These are phyloP conservation scores for Phalaenopsis equestris DNA, from an alignment of 106 monocot species.

Conservation along the genomic window DNA sequence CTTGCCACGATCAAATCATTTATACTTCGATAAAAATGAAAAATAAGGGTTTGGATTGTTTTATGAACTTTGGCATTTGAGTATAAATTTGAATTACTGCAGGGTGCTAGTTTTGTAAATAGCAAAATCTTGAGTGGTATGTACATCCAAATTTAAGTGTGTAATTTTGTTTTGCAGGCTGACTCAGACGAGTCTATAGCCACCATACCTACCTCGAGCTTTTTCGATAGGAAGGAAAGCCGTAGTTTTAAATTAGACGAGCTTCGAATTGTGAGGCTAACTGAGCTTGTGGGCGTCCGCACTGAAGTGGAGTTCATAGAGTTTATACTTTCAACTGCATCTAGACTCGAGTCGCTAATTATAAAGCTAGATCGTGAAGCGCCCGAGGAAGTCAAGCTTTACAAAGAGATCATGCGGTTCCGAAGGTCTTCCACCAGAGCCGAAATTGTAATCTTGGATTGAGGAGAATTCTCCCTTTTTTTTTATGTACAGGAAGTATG, in stretches of 20 bases:
- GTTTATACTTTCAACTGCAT: neutral
- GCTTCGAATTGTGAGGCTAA: neutral
- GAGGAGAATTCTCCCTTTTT: neutral
- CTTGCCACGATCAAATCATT: no score
- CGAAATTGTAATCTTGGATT: constrained; percentile 5
- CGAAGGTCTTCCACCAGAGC: constrained; percentile 1
- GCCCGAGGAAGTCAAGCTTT: constrained; percentile 1
- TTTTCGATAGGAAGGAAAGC: neutral
- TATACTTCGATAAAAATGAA: no score
- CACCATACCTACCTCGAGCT: constrained; percentile 1
- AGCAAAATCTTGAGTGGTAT: no score
- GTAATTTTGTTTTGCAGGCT: constrained; percentile 1
- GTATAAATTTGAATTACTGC: no score
- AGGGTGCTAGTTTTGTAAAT: no score
- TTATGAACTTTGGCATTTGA: no score
- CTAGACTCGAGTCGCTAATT: neutral
- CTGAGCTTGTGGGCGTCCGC: neutral
- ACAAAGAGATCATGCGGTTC: constrained; percentile 11
- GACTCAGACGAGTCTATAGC: constrained; percentile 16
- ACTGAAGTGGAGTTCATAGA: constrained; percentile 6
- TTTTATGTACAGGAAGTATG: no score
- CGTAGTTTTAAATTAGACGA: neutral
- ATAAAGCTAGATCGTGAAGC: constrained; percentile 1
- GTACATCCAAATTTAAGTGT: neutral
- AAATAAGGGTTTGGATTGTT: no score